Base-by-base conservation (phyloP, 2,329 filamentous ascomycete species). In the Cladosporium sp. region DNA sequence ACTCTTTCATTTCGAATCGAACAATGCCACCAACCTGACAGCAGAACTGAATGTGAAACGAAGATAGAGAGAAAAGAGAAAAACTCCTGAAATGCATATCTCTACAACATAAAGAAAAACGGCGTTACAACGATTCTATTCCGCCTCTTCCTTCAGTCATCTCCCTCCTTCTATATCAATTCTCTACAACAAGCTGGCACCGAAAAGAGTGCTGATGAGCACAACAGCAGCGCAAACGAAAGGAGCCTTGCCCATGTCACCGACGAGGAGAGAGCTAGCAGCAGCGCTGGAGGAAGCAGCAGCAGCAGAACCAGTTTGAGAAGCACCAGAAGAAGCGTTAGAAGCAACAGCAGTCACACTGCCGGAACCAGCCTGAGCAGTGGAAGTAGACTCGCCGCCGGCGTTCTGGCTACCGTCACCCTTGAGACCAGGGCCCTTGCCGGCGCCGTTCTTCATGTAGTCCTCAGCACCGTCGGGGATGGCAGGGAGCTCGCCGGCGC, bases 391-490 rank as follows among this genome's bases (percentile, higher is more conserved):
- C 39, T 76, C 73, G 66, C 82, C 80, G 61, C 86, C 86, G 36
- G 85, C 77, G 66, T 82, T 80, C 79, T 88, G 86, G 67, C 81
- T 85, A 34, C 87, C 87, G 66, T 76, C 64, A 56, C 86, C 87
- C 14, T 65, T 67, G 68, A 89, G 84, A 72, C 87, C 87, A 28
- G 79, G 79, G 5, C 84, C 86, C 43, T 77, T 79, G 58, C 87
- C 87, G 54, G 86, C 85, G 71, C 87, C 87, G 7, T 83, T 75
- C 66, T 80, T 81, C 79, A 89, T 81, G 79, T 82, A 88, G 71
- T 84, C 81, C 74, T 79, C 76, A 25, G 86, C 86, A 39, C 80
- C 81, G 5, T 77, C 73, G 30, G 87, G 87, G 59, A 88, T 84
- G 59, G 84, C 81, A 39, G 87, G 87, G 18, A 89, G 84, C 21